These are phyloP conservation scores for Ambrosia trifida DNA, from an alignment of 129 eudicot species.

Conservation along the genomic window DNA sequence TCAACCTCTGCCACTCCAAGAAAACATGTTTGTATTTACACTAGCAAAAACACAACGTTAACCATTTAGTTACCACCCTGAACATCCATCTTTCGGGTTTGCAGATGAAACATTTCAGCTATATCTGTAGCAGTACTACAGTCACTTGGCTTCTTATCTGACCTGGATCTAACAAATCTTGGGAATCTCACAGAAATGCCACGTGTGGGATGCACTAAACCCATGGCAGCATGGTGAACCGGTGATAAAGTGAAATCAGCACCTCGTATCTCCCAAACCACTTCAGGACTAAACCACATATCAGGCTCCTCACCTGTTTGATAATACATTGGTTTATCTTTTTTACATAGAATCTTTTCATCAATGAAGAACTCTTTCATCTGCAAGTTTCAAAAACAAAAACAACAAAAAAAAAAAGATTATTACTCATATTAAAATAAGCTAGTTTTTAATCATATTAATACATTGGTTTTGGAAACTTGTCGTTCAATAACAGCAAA, in stretches of 20 bases:
- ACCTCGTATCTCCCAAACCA: slow-evolving; percentile 91
- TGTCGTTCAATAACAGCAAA: slow-evolving; percentile 1
- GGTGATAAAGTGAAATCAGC: slow-evolving; percentile 91
- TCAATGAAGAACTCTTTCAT: slow-evolving; percentile 83
- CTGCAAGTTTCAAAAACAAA: slow-evolving; percentile 38
- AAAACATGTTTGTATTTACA: slow-evolving; percentile 18
- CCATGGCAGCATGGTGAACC: slow-evolving; percentile 83
- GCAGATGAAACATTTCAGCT: slow-evolving; percentile 79
- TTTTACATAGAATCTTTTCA: slow-evolving; percentile 54
- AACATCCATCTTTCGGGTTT: slow-evolving; percentile 88
- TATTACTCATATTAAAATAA: not conserved
- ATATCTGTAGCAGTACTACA: slow-evolving; percentile 74
- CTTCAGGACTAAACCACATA: slow-evolving; percentile 85
- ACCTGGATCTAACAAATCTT: slow-evolving; percentile 54
- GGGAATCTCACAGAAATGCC: slow-evolving; percentile 94
- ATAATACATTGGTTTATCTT: slow-evolving; percentile 70
- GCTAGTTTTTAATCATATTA: not conserved
- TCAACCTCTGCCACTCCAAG: slow-evolving; percentile 1
- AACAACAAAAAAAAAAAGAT: slow-evolving; percentile 24
- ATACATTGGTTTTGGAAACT: not conserved
- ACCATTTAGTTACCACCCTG: slow-evolving; percentile 29
- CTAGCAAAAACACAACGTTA: slow-evolving; percentile 6
- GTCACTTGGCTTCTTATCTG: slow-evolving; percentile 82
- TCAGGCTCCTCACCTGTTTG: slow-evolving; percentile 81
- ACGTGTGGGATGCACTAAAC: slow-evolving; percentile 80